phyloP scores from a whole-genome alignment of 2,329 filamentous ascomycete genomes.

The Fusarium sp. region DNA sequence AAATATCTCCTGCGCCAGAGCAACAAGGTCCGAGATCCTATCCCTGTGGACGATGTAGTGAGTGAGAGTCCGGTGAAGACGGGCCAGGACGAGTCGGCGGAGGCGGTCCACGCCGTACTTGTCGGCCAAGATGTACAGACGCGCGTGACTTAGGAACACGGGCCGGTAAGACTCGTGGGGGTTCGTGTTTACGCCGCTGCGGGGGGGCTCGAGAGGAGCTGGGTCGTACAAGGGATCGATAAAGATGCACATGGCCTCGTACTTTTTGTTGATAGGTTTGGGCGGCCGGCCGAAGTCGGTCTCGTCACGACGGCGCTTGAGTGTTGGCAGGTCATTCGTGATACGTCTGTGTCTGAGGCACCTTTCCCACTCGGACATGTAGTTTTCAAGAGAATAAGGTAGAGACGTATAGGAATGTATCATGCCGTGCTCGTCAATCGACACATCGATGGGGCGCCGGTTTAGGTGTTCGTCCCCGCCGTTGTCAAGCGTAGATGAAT shows the following conservation, averaged over 20 bases:
- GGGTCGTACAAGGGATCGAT: neutral
- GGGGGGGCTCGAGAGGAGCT: neutral
- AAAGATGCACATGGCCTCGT: conserved; percentile 20
- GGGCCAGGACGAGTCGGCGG: conserved; percentile 23
- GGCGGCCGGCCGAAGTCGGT: neutral
- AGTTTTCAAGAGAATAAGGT: conserved; percentile 23
- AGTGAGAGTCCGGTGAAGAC: conserved; percentile 35
- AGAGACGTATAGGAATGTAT: neutral
- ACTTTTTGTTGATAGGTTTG: conserved; percentile 14
- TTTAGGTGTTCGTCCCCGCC: neutral
- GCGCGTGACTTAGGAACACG: conserved; percentile 38
- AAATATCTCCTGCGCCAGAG: conserved; percentile 34
- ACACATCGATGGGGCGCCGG: neutral
- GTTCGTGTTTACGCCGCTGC: neutral
- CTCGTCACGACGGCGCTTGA: conserved; percentile 2
- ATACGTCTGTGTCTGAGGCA: neutral
- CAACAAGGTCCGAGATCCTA: conserved; percentile 31
- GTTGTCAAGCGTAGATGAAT: conserved; percentile 22
- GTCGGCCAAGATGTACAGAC: conserved; percentile 43
- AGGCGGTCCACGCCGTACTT: conserved; percentile 38
- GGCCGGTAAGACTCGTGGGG: conserved; percentile 13
- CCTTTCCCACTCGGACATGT: conserved; percentile 9
- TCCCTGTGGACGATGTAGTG: conserved; percentile 23
- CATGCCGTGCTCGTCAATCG: neutral
- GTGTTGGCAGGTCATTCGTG: too few relatives aligned